Percentiles rank a stretch among this genome's conserved stretches.
Evolutionary conservation across 352 stramenopile genomes (phyloP).

Genomic region (Phytopythium cucurbitacearum): DNA sequence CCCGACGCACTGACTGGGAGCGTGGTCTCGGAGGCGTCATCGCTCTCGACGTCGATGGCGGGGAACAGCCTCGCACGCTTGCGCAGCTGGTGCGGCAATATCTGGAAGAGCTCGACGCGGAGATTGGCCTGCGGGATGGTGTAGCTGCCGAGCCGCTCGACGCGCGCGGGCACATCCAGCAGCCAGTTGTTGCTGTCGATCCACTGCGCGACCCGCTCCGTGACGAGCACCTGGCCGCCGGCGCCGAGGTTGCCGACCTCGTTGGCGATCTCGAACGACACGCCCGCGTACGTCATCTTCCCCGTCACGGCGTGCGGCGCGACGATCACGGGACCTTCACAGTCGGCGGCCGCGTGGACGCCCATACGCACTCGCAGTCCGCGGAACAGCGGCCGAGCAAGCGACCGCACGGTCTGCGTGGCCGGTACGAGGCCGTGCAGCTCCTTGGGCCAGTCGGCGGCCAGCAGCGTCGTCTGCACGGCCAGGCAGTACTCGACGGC

Average conservation of each 20-base stretch:
- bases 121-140: constrained; percentile 20
- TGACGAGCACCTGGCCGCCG: constrained; percentile 71
- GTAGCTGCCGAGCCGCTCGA: constrained; percentile 32
- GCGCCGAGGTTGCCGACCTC: constrained; percentile 63
- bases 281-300: constrained; percentile 73
- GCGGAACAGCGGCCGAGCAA: constrained; percentile 44
- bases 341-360: constrained; percentile 44
- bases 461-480: constrained; percentile 22
- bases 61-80: constrained; percentile 25
- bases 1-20: no score
- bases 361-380: constrained; percentile 75
- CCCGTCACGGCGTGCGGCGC: constrained; percentile 69
- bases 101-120: constrained; percentile 24
- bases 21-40: no score
- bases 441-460: constrained; percentile 28
- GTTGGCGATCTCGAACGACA: constrained; percentile 60
- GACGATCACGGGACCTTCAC: constrained; percentile 25
- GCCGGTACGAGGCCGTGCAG: constrained; percentile 19
- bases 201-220: constrained; percentile 36
- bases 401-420: constrained; percentile 8
- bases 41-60: background rate
- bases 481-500: constrained; percentile 32
- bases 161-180: constrained; percentile 14
- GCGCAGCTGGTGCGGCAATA: constrained; percentile 23
- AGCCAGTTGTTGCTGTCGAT: constrained; percentile 30